A percentile compares a stretch with the other conserved stretches of the same genome.
Evolutionary conservation across 257 asterid species (phyloP).

Genomic region (Solanum tarapatanum): DNA sequence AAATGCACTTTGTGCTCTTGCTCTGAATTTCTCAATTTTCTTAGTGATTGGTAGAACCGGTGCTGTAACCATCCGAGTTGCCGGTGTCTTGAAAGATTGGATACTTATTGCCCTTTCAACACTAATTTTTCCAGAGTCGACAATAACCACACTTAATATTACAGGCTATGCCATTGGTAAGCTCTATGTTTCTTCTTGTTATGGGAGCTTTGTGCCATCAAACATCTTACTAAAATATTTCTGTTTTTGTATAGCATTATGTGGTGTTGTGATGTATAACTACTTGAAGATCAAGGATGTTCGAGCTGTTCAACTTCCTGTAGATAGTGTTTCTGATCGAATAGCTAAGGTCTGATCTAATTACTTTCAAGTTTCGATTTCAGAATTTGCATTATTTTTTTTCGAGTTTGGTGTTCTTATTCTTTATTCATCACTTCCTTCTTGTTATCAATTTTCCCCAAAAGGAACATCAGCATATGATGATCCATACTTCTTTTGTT

Average conservation of each 20-base stretch:
- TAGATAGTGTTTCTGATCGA: constrained; percentile 43
- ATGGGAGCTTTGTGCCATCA: neutral
- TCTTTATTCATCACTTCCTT: neutral
- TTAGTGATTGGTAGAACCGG: constrained; percentile 96
- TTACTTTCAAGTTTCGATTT: neutral
- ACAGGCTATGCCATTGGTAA: constrained; percentile 96
- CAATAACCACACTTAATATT: constrained; percentile 72
- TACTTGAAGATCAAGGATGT: constrained; percentile 59
- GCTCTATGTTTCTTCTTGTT: neutral
- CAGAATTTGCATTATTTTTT: neutral
- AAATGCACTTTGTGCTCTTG: constrained; percentile 88
- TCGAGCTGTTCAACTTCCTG: constrained; percentile 36
- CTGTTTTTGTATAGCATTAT: constrained; percentile 44
- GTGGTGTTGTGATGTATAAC: constrained; percentile 75
- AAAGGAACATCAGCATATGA: neutral
- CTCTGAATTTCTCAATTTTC: constrained; percentile 91
- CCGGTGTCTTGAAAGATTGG: constrained; percentile 98
- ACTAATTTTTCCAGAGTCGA: constrained; percentile 84
- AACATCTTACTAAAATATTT: neutral
- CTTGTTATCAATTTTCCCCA: neutral
- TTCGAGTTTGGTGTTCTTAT: neutral
- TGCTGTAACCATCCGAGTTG: constrained; percentile 95
- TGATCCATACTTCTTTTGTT: neutral
- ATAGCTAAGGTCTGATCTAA: constrained; percentile 30
- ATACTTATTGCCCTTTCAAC: constrained; percentile 94